Conservation (phyloP, 1,139 yeast genomes). For the Suzukiozyma palmioleophila region DNA sequence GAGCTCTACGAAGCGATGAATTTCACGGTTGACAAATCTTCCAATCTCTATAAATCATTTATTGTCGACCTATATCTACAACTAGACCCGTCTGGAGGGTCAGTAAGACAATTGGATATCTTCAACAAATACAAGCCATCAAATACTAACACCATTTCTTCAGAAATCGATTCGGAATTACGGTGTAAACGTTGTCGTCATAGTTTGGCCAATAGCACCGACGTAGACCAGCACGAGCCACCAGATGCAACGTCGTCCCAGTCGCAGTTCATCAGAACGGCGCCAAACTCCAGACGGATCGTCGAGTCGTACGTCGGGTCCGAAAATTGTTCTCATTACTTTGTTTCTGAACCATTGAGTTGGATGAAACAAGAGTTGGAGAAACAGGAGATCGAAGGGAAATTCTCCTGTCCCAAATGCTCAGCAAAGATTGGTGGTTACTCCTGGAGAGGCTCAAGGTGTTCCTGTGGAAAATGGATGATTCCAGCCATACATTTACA, state of each 20-base stretch:
- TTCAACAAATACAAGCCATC: constrained; percentile 2
- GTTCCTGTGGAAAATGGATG: constrained; percentile 96
- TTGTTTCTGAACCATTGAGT: constrained; percentile 73
- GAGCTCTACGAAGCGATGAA: constrained; percentile 46
- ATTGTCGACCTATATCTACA: constrained; percentile 21
- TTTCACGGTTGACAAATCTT: constrained; percentile 20
- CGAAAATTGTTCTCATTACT: constrained; percentile 68
- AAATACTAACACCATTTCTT: constrained; percentile 4
- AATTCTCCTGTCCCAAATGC: constrained; percentile 81
- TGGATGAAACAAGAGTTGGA: constrained; percentile 87
- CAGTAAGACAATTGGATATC: constrained; percentile 15
- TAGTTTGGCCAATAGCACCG: constrained; percentile 42
- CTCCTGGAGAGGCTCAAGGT: constrained; percentile 91
- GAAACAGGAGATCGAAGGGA: constrained; percentile 76
- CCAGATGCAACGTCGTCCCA: constrained; percentile 61
- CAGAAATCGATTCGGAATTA: constrained; percentile 28
- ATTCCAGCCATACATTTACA: constrained; percentile 86
- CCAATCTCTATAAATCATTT: constrained; percentile 24
- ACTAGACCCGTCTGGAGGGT: constrained; percentile 26
- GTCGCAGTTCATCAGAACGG: constrained; percentile 57
- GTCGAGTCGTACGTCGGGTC: constrained; percentile 53
- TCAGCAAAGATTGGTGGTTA: constrained; percentile 81
- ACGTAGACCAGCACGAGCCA: constrained; percentile 56
- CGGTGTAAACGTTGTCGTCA: constrained; percentile 72
- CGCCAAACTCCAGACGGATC: constrained; percentile 56